Conservation (phyloP, 495 filamentous ascomycete species). For the Penicillium desertorum region DNA sequence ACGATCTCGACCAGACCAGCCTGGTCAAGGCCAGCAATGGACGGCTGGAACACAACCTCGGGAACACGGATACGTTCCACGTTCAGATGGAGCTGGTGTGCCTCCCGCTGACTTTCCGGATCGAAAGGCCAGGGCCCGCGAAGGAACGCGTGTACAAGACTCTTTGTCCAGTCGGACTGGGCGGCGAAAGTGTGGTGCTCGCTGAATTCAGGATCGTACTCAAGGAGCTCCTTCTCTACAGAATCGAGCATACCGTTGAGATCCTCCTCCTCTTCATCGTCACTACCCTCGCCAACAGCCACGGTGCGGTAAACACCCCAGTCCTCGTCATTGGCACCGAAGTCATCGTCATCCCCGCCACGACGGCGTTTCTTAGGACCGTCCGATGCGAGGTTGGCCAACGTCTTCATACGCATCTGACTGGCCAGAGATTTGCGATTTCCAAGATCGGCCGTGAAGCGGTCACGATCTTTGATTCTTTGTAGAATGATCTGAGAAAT, state of each 20-base stretch:
- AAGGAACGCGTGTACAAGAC: slow-evolving; percentile 81
- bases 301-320: slow-evolving; percentile 96
- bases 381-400: slow-evolving; percentile 95
- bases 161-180: slow-evolving; percentile 91
- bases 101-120: slow-evolving; percentile 72
- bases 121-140: slow-evolving; percentile 87
- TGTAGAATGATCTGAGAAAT: slow-evolving; percentile 58
- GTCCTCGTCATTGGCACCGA: slow-evolving; percentile 95
- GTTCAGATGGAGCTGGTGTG: slow-evolving; percentile 89
- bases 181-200: slow-evolving; percentile 90
- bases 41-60: slow-evolving; percentile 91
- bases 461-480: slow-evolving; percentile 88
- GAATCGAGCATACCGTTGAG: slow-evolving; percentile 65
- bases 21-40: slow-evolving; percentile 94
- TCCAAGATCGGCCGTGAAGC: slow-evolving; percentile 86
- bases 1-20: slow-evolving; percentile 89
- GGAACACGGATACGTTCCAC: slow-evolving; percentile 95
- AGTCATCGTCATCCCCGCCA: slow-evolving; percentile 80
- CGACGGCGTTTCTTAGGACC: slow-evolving; percentile 81
- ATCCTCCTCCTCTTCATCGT: slow-evolving; percentile 86
- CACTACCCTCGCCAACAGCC: slow-evolving; percentile 71
- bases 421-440: slow-evolving; percentile 94
- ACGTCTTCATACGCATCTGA: slow-evolving; percentile 95
- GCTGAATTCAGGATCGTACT: slow-evolving; percentile 83
- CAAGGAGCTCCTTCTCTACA: slow-evolving; percentile 79